phyloP scores from a whole-genome alignment of 2,329 filamentous ascomycete species.

The Tolypocladium guangdongense region DNA sequence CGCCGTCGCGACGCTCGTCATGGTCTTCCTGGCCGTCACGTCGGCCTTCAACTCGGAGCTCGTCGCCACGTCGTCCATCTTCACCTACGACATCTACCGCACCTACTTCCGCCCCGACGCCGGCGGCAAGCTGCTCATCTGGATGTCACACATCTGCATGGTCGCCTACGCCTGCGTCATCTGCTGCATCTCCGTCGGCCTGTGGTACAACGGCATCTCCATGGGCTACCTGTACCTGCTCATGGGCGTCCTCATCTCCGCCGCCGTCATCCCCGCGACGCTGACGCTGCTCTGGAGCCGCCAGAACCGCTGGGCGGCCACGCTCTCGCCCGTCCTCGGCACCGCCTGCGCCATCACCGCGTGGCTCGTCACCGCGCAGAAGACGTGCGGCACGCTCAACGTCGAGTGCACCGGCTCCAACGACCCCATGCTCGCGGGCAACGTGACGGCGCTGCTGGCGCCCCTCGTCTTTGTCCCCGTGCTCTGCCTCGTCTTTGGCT shows the following conservation, averaged over 20 bases:
- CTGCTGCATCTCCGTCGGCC: constrained; percentile 65
- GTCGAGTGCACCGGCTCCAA: constrained; percentile 72
- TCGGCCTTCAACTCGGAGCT: constrained; percentile 73
- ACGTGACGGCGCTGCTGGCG: constrained; percentile 70
- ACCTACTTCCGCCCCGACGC: constrained; percentile 75
- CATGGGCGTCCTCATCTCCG: constrained; percentile 85
- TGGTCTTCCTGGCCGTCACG: constrained; percentile 87
- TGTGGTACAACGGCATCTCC: constrained; percentile 62
- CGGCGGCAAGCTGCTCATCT: constrained; percentile 65
- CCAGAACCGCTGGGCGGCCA: constrained; percentile 64
- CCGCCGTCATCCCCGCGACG: constrained; percentile 73
- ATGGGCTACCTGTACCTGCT: constrained; percentile 86
- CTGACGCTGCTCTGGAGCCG: constrained; percentile 71
- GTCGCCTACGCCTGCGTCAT: constrained; percentile 63
- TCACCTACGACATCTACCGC: constrained; percentile 81
- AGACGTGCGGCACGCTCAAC: constrained; percentile 54
- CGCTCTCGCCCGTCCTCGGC: constrained; percentile 55
- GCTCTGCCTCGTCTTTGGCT: constrained; percentile 49
- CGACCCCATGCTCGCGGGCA: constrained; percentile 78
- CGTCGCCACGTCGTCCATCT: constrained; percentile 77
- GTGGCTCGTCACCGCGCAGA: constrained; percentile 66
- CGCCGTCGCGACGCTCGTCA: constrained; percentile 64
- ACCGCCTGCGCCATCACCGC: constrained; percentile 56
- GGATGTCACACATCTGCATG: constrained; percentile 66
- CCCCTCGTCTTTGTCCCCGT: constrained; percentile 65